Base-by-base conservation (phyloP, 2,329 filamentous ascomycete genomes). In the Nigrospora sphaerica region DNA sequence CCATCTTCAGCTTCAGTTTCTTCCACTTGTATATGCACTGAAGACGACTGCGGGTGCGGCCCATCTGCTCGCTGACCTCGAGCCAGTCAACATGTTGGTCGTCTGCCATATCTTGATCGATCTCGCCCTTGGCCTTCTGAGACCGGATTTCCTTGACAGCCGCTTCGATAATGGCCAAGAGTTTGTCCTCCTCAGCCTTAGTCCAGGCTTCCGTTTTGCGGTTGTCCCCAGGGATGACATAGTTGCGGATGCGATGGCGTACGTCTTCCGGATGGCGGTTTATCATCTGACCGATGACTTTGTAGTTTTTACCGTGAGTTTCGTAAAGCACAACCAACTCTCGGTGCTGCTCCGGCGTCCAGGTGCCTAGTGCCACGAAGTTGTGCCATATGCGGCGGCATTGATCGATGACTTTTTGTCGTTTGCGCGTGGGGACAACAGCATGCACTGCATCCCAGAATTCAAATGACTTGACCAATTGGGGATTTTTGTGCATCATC, bases 21-120 rank as follows among this genome's bases (percentile, higher is more conserved):
- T 76, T 78, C 81, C 83, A 89, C 58, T 90, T 89, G 23, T 72
- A 72, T 23, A 75, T 71, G 58, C 85, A 88, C 59, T 88, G 84
- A 19, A 86, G 72, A 3, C 81, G 75, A 50, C 77, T 85, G 39
- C 86, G 73, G 10, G 71, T 80, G 41, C 72, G 69, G 13, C 67
- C 72, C 77, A 90, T 82, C 45, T 72, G 72, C 49, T 78, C 67
- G 53, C 81, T 83, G 19, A 90, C 78, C 10, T 70, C 61, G 42
- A 75, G 69, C 85, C 85, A 90, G 55, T 85, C 78, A 50, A 89
- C 72, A 32, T 80, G 62, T 16, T 71, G 65, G 50, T 78, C 74
- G 38, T 78, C 71, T 2, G 69, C 60, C 14, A 67, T 64, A n/a
- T 63, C 60, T 3, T 65, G 51, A 10, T 60, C 52, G 5, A 56